Evolutionary conservation across 1,139 yeast species (phyloP).

Genomic region (Taiozyma sp.): DNA sequence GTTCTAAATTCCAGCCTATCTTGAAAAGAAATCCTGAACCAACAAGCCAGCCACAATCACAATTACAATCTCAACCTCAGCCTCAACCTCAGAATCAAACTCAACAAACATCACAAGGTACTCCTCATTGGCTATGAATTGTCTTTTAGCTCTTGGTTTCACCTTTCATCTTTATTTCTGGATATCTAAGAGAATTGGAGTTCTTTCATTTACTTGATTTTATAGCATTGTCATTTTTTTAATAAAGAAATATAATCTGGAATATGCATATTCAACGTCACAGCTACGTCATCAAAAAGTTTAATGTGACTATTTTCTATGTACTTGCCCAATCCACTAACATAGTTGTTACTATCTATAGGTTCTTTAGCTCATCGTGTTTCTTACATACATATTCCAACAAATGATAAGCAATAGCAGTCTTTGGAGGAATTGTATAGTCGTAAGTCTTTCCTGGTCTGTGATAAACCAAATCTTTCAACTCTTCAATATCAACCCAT

Average conservation of each 20-base stretch:
- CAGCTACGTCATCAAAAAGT: too few species aligned
- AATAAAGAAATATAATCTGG: neutral
- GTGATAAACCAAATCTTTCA: constrained; percentile 38
- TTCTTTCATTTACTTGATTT: neutral
- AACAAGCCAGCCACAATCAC: constrained; percentile 13
- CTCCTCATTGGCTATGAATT: constrained; percentile 7
- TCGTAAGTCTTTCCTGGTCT: constrained; percentile 22
- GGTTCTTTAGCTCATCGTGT: constrained; percentile 10
- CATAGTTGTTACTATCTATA: neutral
- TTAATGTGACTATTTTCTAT: too few species aligned
- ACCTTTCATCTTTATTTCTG: neutral
- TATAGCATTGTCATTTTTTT: neutral
- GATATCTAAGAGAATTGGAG: neutral
- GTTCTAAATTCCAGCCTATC: neutral
- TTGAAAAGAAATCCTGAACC: neutral
- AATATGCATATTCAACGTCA: neutral
- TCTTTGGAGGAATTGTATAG: constrained; percentile 40
- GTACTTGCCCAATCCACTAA: too few species aligned
- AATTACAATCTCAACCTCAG: constrained; percentile 1
- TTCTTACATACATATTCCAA: constrained; percentile 31
- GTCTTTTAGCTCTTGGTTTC: neutral
- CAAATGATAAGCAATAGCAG: constrained; percentile 45
- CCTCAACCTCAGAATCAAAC: constrained; percentile 4
- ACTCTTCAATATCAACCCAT: constrained; percentile 66
- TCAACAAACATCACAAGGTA: constrained; percentile 4